Base-by-base conservation (phyloP, 805 yeast species). In the Yarrowia osloensis region DNA sequence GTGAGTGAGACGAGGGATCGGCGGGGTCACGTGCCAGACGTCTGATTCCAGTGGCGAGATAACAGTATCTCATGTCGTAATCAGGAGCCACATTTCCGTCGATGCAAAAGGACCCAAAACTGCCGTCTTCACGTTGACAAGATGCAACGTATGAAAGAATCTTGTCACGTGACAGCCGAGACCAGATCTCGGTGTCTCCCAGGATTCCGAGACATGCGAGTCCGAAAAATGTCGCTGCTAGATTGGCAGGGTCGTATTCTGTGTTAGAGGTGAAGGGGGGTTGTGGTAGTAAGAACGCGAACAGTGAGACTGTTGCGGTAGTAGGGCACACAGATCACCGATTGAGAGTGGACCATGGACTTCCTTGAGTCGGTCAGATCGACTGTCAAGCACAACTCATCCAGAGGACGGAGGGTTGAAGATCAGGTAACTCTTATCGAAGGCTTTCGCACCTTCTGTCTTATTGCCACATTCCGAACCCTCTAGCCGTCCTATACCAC, bases 221-320 rank as follows among this genome's bases (percentile, higher is more conserved):
- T 1, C 91, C 93, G 77, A 92, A 89, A 70, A 87, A 86, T 0
- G 97, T 92, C 6, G 92, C 85, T 0, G 94, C 84, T 7, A 91
- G 75, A 70, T 86, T 88, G 1, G 93, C 85, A 0, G 86, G 78
- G 72, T 88, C 92, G 71, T 85, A 87, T 11, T 44, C 42, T 29
- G 40, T 2, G 31, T 31, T 33, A 44, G 54, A 6, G 22, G 7
- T 1, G 22, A n/a, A 39, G 6, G 21, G 7, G 2, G 19, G 17
- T 35, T 6, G 40, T n/a, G n/a, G n/a, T n/a, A n/a, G n/a, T n/a
- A n/a, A n/a, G n/a, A n/a, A n/a, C n/a, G n/a, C n/a, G n/a, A n/a
- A n/a, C n/a, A n/a, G n/a, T n/a, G n/a, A n/a, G n/a, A n/a, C n/a
- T n/a, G n/a, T n/a, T n/a, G n/a, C n/a, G n/a, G n/a, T n/a, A n/a